Evolutionary conservation across 2,329 filamentous ascomycete genomes (phyloP), one percentile per base, ranked within the genome.

Genomic region (Trichoderma asperellum): DNA sequence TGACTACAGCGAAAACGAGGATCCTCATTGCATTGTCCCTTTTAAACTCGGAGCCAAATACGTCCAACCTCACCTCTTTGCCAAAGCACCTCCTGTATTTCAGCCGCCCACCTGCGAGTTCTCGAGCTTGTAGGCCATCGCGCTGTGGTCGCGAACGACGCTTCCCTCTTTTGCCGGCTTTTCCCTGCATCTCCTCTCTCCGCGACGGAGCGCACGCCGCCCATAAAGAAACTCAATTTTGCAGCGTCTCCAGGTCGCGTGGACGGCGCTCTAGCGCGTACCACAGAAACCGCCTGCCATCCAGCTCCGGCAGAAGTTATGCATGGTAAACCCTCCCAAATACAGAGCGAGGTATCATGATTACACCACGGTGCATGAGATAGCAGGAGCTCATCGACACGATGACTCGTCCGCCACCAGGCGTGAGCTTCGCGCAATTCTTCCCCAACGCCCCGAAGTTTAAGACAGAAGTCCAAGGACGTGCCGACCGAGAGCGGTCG

Each of bases 401-500:
- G 83, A 92, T 92, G 91, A 92, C 92, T 89, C 92, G 92, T 85
- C 88, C 90, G 79, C 86, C 89, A 77, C 85, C 87, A 72, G 84
- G 85, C 81, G 90, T 91, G 84, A 90, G 90, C 83, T 94, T 94
- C 86, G 92, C 91, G 83, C 89, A 94, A 83, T 96, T 93, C 86
- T 94, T 94, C 81, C 92, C 91, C 75, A 89, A 91, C 79, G 92
- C 91, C 77, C 91, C 92, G 74, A 89, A 85, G 79, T 84, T 86
- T 83, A 88, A 82, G 79, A 80, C 80, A 70, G 82, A 82, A 73
- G 81, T 80, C 64, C 79, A 81, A 75, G 76, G 77, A 72, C 79
- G 79, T 73, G 73, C 73, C 72, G 78, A 78, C 64, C 75, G 75
- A 70, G 77, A 79, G 56, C 76, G 73, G 58, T 72, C 74, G 68